Conservation (phyloP, 2,329 filamentous ascomycete species). For the Mariannaea sp. region DNA sequence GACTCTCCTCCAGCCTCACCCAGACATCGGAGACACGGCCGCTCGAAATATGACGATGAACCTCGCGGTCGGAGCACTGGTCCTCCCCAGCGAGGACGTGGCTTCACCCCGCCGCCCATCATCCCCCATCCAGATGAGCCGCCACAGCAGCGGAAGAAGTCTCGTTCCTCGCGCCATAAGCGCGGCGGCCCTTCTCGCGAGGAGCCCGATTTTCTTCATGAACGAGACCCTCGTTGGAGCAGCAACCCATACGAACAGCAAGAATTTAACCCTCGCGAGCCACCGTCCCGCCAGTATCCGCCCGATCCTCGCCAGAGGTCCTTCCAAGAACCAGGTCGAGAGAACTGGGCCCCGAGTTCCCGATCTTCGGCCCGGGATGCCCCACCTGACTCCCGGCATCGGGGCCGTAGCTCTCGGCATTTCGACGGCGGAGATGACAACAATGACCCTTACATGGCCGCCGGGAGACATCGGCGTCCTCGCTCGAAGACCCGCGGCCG, state of each 20-base stretch:
- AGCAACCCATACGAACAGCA: conserved; percentile 11
- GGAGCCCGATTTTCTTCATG: conserved; percentile 14
- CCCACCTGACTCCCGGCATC: conserved; percentile 23
- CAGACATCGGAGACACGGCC: conserved; percentile 11
- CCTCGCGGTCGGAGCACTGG: conserved; percentile 32
- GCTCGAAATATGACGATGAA: conserved; percentile 24
- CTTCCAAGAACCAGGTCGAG: neutral
- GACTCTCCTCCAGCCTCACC: conserved; percentile 23
- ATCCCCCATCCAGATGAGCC: conserved; percentile 27
- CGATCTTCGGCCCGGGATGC: conserved; percentile 14
- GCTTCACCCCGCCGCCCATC: conserved; percentile 25
- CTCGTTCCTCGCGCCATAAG: conserved; percentile 25
- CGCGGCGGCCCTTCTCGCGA: conserved; percentile 11
- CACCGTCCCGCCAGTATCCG: conserved; percentile 7
- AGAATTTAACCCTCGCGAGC: neutral
- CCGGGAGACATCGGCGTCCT: conserved; percentile 24
- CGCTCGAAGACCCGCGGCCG: conserved; percentile 33
- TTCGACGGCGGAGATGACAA: conserved; percentile 28
- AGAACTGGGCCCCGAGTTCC: conserved; percentile 23
- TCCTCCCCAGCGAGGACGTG: conserved; percentile 22
- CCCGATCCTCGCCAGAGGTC: conserved; percentile 10
- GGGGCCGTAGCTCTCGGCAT: conserved; percentile 21
- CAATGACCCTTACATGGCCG: neutral
- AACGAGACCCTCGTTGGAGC: conserved; percentile 14
- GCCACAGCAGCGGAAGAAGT: conserved; percentile 26